Percentiles rank a stretch among this genome's conserved stretches.
phyloP scores from a whole-genome alignment of 2,329 filamentous ascomycete genomes.

The Pezicula neosporulosa region DNA sequence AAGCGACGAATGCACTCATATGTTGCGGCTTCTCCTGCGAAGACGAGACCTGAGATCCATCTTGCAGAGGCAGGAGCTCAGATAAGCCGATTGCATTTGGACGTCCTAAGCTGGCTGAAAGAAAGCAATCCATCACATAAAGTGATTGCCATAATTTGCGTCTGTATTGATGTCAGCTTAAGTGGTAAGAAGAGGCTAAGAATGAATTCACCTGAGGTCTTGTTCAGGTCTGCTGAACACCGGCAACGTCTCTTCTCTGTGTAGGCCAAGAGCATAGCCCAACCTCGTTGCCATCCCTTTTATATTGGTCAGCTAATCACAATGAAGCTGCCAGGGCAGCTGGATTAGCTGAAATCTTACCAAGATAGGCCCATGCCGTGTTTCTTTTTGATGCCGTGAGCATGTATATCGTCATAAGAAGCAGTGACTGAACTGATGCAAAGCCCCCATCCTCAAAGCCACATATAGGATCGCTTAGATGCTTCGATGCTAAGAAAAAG shows the following conservation, averaged over 20 bases:
- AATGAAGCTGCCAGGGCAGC: background rate
- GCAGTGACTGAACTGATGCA: slow-evolving; percentile 59
- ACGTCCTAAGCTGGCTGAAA: slow-evolving; percentile 58
- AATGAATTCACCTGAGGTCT: slow-evolving; percentile 13
- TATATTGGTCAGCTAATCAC: background rate
- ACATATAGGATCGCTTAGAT: slow-evolving; percentile 6
- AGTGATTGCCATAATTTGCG: slow-evolving; percentile 59
- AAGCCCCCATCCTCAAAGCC: slow-evolving; percentile 57
- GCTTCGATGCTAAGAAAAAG: slow-evolving; percentile 11
- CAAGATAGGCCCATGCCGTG: slow-evolving; percentile 56
- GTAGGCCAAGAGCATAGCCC: slow-evolving; percentile 57
- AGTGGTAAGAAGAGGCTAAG: background rate
- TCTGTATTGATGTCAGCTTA: slow-evolving; percentile 29
- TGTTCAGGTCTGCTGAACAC: slow-evolving; percentile 45
- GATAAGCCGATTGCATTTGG: slow-evolving; percentile 38
- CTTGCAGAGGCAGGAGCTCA: slow-evolving; percentile 1
- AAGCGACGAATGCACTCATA: background rate
- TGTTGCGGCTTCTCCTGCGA: too few species aligned
- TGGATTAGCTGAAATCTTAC: slow-evolving; percentile 29
- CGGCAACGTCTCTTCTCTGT: slow-evolving; percentile 53
- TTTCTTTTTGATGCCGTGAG: slow-evolving; percentile 59
- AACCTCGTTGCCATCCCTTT: slow-evolving; percentile 59
- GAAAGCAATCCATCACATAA: slow-evolving; percentile 60
- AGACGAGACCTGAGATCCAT: background rate
- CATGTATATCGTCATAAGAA: slow-evolving; percentile 62